Percentiles rank a stretch among this genome's conserved stretches.
phyloP scores from a whole-genome alignment of 331 rosid genomes.

The Ulmus americana region DNA sequence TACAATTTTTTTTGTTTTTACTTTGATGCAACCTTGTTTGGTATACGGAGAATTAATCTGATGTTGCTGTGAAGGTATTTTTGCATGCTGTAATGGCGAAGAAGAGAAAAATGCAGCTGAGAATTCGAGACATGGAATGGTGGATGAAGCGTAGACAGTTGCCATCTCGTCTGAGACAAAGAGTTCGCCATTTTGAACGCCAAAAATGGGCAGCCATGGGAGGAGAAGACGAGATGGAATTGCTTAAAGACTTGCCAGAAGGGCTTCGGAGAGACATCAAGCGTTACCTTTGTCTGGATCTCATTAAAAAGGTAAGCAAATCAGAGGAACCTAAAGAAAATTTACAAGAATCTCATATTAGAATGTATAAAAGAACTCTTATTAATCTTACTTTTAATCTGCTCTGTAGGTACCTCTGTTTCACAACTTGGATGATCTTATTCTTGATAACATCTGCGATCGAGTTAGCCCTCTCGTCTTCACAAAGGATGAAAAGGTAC shows the following conservation, averaged over 20 bases:
- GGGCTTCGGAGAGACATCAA: conserved; percentile 89
- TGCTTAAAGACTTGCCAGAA: conserved; percentile 85
- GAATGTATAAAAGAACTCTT: neutral
- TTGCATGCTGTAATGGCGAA: conserved; percentile 90
- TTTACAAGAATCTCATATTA: neutral
- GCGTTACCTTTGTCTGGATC: conserved; percentile 78
- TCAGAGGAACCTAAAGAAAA: neutral
- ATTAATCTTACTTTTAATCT: neutral
- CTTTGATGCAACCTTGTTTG: conserved; percentile 24
- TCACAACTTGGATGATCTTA: conserved; percentile 82
- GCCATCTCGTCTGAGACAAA: conserved; percentile 61
- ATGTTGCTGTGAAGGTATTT: conserved; percentile 49
- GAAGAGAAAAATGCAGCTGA: conserved; percentile 90
- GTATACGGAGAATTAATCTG: conserved; percentile 6
- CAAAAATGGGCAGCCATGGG: conserved; percentile 89
- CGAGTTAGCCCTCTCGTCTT: conserved; percentile 74
- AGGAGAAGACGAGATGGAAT: conserved; percentile 89
- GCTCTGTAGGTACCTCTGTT: conserved; percentile 71
- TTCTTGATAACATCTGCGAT: conserved; percentile 93
- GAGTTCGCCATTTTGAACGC: conserved; percentile 89
- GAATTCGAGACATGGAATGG: conserved; percentile 97
- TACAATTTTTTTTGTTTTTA: neutral
- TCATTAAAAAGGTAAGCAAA: conserved; percentile 57
- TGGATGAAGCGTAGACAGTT: conserved; percentile 96
- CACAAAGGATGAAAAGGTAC: conserved; percentile 89